These are phyloP conservation scores for Camellia granthamiana DNA, from an alignment of 148 eudicot species.

Conservation along the genomic window DNA sequence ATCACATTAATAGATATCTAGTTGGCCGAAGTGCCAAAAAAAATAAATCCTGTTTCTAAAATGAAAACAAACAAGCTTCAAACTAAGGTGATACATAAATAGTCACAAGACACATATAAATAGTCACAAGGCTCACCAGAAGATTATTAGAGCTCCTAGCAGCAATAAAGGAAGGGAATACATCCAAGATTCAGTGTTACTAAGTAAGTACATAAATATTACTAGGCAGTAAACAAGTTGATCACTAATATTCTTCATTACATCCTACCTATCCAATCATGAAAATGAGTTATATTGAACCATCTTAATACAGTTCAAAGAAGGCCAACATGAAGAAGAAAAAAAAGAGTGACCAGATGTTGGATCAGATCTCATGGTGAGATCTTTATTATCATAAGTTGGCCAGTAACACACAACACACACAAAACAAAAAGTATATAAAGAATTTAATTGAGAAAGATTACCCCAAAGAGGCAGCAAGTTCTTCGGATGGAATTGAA, in stretches of 20 bases:
- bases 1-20: neutral
- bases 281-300: too few relatives aligned
- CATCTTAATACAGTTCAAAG: too few relatives aligned
- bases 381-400: neutral
- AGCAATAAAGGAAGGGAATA: too few relatives aligned
- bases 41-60: too few relatives aligned
- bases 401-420: neutral
- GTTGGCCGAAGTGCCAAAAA: neutral
- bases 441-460: neutral
- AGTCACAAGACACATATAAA: neutral
- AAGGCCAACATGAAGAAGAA: neutral
- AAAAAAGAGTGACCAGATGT: neutral
- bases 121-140: constrained; percentile 1
- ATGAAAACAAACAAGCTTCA: neutral
- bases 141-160: neutral
- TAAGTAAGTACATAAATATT: too few relatives aligned
- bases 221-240: neutral
- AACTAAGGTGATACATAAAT: neutral
- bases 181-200: neutral
- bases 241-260: neutral
- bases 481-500: constrained; percentile 89
- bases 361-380: neutral
- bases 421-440: neutral
- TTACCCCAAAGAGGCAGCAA: constrained; percentile 94
- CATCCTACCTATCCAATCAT: too few relatives aligned